Conservation (phyloP, 2,329 filamentous ascomycete genomes). For the Ramichloridium luteum region DNA sequence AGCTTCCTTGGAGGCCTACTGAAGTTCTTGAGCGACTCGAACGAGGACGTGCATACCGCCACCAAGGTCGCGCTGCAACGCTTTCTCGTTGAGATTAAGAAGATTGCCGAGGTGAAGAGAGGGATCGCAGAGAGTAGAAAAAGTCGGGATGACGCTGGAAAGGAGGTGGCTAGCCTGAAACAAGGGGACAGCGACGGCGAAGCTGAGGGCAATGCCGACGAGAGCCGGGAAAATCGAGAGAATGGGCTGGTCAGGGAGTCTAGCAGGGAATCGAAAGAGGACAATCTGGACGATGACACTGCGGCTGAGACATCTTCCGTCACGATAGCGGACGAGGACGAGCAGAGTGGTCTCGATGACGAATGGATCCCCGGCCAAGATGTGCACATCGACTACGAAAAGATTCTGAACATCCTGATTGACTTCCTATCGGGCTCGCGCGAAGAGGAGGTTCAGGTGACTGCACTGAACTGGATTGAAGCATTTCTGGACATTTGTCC, state of each 20-base stretch:
- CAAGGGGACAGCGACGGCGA: constrained; percentile 37
- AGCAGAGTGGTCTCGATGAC: constrained; percentile 48
- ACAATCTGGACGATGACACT: constrained; percentile 33
- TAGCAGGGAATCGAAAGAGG: too few species aligned
- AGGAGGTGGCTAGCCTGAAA: not conserved
- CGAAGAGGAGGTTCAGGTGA: constrained; percentile 87
- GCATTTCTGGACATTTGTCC: constrained; percentile 95
- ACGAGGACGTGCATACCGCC: constrained; percentile 85
- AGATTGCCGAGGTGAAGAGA: constrained; percentile 84
- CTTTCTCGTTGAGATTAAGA: constrained; percentile 86
- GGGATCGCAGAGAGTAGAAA: constrained; percentile 79
- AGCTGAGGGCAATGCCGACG: constrained; percentile 17
- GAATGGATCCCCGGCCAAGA: constrained; percentile 98
- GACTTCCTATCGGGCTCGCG: constrained; percentile 69
- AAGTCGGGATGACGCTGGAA: constrained; percentile 38
- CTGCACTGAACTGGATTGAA: constrained; percentile 88
- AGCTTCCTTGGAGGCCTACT: constrained; percentile 83
- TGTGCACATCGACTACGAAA: constrained; percentile 83
- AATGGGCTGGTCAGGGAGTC: too few species aligned
- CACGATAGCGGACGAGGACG: constrained; percentile 41
- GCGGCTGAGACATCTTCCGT: constrained; percentile 43
- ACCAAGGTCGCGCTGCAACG: constrained; percentile 81
- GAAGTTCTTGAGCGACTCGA: constrained; percentile 83
- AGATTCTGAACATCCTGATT: constrained; percentile 83
- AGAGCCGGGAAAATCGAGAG: constrained; percentile 13